Percentiles rank a stretch among this genome's conserved stretches.
These are phyloP conservation scores for Pugionium dolabratum DNA, from an alignment of 345 rosid species.

Conservation along the genomic window DNA sequence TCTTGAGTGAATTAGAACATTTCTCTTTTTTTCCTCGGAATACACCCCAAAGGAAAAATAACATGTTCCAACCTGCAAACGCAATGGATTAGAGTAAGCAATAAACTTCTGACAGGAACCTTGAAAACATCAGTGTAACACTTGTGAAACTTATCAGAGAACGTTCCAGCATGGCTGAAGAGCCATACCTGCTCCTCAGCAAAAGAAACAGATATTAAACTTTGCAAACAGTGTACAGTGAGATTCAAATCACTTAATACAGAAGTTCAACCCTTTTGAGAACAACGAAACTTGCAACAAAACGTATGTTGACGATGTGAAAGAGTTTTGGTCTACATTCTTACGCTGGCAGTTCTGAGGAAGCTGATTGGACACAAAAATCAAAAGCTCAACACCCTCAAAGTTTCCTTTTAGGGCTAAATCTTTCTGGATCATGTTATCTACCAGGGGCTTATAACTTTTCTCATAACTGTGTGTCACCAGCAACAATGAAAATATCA, in stretches of 20 bases:
- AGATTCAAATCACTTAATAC: conserved; percentile 2
- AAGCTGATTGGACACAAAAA: conserved; percentile 86
- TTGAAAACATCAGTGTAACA: neutral
- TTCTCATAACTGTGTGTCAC: conserved; percentile 66
- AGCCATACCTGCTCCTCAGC: conserved; percentile 17
- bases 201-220: neutral
- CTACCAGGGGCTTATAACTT: conserved; percentile 74
- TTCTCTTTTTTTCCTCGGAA: conserved; percentile 60
- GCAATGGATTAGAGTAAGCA: conserved; percentile 15
- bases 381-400: conserved; percentile 72
- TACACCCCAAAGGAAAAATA: conserved; percentile 89
- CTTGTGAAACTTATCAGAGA: conserved; percentile 5
- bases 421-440: conserved; percentile 76
- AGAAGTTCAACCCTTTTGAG: conserved; percentile 7
- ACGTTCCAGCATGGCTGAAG: conserved; percentile 1
- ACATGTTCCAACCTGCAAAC: conserved; percentile 83
- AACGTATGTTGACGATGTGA: conserved; percentile 11
- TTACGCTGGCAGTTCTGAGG: conserved; percentile 86
- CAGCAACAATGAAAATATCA: conserved; percentile 21
- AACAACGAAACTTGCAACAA: conserved; percentile 12
- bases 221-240: conserved; percentile 19
- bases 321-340: conserved; percentile 38
- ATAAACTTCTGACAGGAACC: conserved; percentile 16
- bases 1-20: conserved; percentile 46
- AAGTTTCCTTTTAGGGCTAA: conserved; percentile 78